Evolutionary conservation across 2,329 filamentous ascomycete species (phyloP).

Genomic region (Onygena corvina): DNA sequence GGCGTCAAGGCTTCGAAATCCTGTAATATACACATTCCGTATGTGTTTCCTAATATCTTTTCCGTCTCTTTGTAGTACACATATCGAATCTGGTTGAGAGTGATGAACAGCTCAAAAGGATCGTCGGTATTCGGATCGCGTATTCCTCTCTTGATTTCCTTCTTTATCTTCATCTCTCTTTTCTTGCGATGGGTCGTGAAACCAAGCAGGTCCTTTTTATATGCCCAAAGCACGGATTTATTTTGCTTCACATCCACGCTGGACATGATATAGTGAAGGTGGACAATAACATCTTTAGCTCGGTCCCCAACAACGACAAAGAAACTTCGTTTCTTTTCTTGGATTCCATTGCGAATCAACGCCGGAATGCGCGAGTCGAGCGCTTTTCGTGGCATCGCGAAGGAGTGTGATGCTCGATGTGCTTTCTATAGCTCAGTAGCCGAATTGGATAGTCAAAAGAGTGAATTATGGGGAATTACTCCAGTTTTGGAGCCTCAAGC

Average conservation of each 20-base stretch:
- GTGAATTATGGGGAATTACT: background rate
- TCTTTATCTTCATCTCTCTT: slow-evolving; percentile 95
- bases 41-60: slow-evolving; percentile 95
- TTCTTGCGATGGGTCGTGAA: slow-evolving; percentile 97
- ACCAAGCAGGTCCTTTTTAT: slow-evolving; percentile 92
- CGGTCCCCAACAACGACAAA: slow-evolving; percentile 92
- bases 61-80: slow-evolving; percentile 99
- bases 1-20: slow-evolving; percentile 97
- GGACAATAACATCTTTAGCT: slow-evolving; percentile 91
- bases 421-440: background rate
- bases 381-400: slow-evolving; percentile 35
- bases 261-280: slow-evolving; percentile 87
- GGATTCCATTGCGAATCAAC: slow-evolving; percentile 80
- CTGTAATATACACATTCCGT: slow-evolving; percentile 95
- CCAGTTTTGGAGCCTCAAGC: background rate
- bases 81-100: slow-evolving; percentile 93
- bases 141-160: slow-evolving; percentile 89
- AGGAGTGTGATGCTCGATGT: background rate
- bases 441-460: background rate
- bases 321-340: slow-evolving; percentile 94
- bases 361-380: slow-evolving; percentile 84
- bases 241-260: slow-evolving; percentile 83
- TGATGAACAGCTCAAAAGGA: slow-evolving; percentile 93
- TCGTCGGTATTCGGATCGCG: slow-evolving; percentile 87
- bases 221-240: slow-evolving; percentile 95